Base-by-base conservation (phyloP, 2,329 filamentous ascomycete genomes). In the Biscogniauxia marginata region DNA sequence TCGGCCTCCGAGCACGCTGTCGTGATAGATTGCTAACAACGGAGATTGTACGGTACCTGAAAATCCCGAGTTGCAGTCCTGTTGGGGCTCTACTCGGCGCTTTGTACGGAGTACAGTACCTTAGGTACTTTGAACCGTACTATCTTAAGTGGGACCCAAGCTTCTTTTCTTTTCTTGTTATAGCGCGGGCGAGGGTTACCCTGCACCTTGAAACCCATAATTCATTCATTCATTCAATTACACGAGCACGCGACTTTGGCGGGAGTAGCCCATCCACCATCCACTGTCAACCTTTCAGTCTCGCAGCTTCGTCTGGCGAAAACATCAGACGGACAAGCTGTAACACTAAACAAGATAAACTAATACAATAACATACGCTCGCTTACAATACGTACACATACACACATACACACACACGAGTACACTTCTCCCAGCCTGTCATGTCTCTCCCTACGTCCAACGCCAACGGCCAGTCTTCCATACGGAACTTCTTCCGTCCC, bases 401-500 rank as follows among this genome's bases (percentile, higher is more conserved):
- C n/a, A 39, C n/a, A 39, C 30, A 11, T 16, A 39, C n/a, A 9
- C 30, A 39, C 9, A 30, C 30, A 39, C 9, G n/a, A 16, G 11
- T 39, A 39, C 24, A 25, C 24, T 6, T n/a, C n/a, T n/a, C n/a
- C n/a, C n/a, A 9, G 30, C 25, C 30, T 47, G 71, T 69, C 61
- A 75, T 76, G 74, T 70, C 73, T 57, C 69, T 71, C 49, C 64
- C 71, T 44, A 71, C 75, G 9, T 65, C 67, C 44, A 64, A 67
- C 49, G 67, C 70, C 56, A 73, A 73, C 55, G 62, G 62, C 24
- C 71, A 86, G 66, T 72, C 79, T 43, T 86, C 84, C 47, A 87
- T 88, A 64, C 81, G 80, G 53, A 85, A 82, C 53, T 88, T 87
- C 74, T 87, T 88, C 70, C 76, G 78, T 59, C 77, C 79, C 49